Evolutionary conservation across 2,329 filamentous ascomycete genomes (phyloP), one percentile per base, ranked within the genome.

Genomic region (Botryotinia narcissicola): DNA sequence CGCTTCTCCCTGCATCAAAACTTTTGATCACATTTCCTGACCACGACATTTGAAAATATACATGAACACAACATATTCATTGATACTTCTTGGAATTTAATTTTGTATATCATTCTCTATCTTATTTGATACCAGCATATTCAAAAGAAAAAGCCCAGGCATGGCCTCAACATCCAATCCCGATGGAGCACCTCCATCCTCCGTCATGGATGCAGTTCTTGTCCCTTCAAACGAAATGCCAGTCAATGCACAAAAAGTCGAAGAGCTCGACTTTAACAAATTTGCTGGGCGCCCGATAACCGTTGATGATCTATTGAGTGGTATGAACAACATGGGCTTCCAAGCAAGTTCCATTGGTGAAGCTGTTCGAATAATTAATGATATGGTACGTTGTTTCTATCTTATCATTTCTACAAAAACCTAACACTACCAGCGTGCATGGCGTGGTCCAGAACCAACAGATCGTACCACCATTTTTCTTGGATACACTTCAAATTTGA

Each of bases 401-500:
- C 25, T 42, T 44, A 44, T 35, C 44, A 29, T 10, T 59, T 29
- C 16, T 18, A 42, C 35, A 10, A 42, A 42, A 44, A 20, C n/a
- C n/a, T 71, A 57, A 71, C 22, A 57, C 20, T 62, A 42, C 85
- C 80, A 91, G 93, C 89, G 94, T 81, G 87, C 88, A 73, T 98
- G 93, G 91, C 87, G 87, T 75, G 92, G 97, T 81, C 89, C 93
- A 0, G 92, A 95, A 80, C 93, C 93, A 2, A 89, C 89, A 22
- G 90, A 92, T 40, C 89, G 89, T 79, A 96, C 96, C 29, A 98
- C 96, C 74, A 95, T 99, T 78, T 98, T 99, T 83, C 89, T 99
- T 14, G 96, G 96, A 73, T 99, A 98, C 84, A 99, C 96, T 16
- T 97, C 94, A 69, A 99, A 99, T 82, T 87, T 99, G 78, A 98